Percentiles rank a stretch among this genome's conserved stretches.
These are phyloP conservation scores for Pharnaceum exiguum DNA, from an alignment of 148 eudicot species.

Conservation along the genomic window DNA sequence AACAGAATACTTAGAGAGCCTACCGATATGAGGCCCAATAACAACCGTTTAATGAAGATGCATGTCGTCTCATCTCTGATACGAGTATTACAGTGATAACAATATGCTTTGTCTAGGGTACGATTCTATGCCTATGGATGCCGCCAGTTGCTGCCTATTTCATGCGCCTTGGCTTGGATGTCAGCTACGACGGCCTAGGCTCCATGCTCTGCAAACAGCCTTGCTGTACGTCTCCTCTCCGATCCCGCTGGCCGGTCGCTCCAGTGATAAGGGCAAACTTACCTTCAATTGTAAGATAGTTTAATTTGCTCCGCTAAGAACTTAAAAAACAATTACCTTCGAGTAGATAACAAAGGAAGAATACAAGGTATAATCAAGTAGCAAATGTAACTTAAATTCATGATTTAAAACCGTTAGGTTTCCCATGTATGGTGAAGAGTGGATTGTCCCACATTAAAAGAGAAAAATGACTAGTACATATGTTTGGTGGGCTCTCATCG, in stretches of 20 bases:
- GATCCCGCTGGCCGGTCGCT: constrained; percentile 57
- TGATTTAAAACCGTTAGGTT: too few relatives aligned
- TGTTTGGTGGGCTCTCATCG: too few relatives aligned
- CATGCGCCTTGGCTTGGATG: constrained; percentile 22
- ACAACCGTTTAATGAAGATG: constrained; percentile 53
- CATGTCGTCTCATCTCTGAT: constrained; percentile 20
- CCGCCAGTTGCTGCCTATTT: constrained; percentile 28
- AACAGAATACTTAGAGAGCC: constrained; percentile 35
- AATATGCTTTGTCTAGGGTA: constrained; percentile 42
- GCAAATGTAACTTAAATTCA: too few relatives aligned
- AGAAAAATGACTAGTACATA: too few relatives aligned
- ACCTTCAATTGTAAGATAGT: constrained; percentile 62
- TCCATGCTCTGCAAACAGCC: constrained; percentile 39
- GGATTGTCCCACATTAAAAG: too few relatives aligned
- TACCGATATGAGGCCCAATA: constrained; percentile 42
- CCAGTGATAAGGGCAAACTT: constrained; percentile 70
- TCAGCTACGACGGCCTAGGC: constrained; percentile 65
- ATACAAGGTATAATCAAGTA: too few relatives aligned
- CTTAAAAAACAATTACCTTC: too few relatives aligned
- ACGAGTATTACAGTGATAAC: constrained; percentile 45
- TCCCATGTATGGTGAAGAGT: too few relatives aligned
- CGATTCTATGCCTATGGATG: constrained; percentile 34
- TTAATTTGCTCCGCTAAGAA: too few relatives aligned
- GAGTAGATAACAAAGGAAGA: too few relatives aligned
- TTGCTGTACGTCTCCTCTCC: constrained; percentile 54